A percentile compares a stretch with the other conserved stretches of the same genome.
phyloP scores from a whole-genome alignment of 345 rosid species.

The Eucalyptus shirleyi region DNA sequence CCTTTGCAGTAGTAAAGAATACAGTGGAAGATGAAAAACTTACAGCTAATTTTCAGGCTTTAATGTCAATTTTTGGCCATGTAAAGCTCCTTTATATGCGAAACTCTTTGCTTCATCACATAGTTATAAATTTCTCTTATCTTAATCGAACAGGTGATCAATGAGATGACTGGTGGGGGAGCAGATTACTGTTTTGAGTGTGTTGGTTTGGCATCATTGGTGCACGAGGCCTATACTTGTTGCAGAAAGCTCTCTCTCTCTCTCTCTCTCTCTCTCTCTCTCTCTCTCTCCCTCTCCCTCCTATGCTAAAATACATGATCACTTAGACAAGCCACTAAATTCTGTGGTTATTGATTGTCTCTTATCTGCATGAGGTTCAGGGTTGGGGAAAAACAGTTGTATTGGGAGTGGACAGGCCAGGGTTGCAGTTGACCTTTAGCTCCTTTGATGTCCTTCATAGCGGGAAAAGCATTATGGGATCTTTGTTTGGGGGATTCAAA shows the following conservation, averaged over 20 bases:
- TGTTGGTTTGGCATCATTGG: conserved; percentile 44
- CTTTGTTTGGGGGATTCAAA: conserved; percentile 76
- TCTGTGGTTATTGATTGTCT: not conserved
- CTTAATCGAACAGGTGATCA: conserved; percentile 23
- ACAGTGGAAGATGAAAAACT: not conserved
- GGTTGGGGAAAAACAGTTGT: conserved; percentile 91
- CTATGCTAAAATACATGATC: not conserved
- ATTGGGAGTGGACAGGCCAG: conserved; percentile 72
- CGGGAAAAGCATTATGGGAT: conserved; percentile 47
- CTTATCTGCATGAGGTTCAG: conserved; percentile 4
- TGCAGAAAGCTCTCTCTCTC: conserved; percentile 43
- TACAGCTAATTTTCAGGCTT: not conserved
- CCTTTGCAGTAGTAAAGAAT: not conserved
- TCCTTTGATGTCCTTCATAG: conserved; percentile 46
- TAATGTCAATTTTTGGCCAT: not conserved
- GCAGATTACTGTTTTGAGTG: conserved; percentile 88
- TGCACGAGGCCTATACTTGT: conserved; percentile 56
- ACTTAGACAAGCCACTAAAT: not conserved
- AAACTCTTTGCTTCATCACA: not conserved
- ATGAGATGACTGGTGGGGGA: conserved; percentile 67
- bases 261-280: not conserved
- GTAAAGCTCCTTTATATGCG: not conserved
- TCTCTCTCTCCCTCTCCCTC: not conserved
- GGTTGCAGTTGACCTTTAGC: conserved; percentile 25
- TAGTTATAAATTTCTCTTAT: not conserved